Conservation (phyloP, 2,329 filamentous ascomycete genomes). For the Microdochium trichocladiopsis region DNA sequence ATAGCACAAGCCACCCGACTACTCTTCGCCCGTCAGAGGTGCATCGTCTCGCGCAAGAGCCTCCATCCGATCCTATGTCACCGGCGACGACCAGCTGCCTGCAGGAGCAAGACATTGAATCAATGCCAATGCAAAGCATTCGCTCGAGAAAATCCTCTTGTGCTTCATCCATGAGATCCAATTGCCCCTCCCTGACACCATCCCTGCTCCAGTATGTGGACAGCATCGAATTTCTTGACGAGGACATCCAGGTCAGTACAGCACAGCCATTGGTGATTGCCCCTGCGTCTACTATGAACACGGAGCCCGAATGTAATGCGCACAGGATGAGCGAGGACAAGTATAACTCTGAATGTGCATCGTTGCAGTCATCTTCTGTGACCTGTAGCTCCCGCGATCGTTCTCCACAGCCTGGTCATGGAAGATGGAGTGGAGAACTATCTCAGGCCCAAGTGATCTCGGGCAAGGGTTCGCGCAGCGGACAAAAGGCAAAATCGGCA, state of each 20-base stretch:
- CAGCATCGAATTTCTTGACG: constrained; percentile 21
- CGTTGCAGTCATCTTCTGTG: constrained; percentile 14
- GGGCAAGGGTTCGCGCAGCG: no score
- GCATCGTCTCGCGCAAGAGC: no score
- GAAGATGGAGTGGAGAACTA: no score
- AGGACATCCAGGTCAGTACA: constrained; percentile 17
- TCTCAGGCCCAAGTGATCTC: no score
- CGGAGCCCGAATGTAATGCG: constrained; percentile 8
- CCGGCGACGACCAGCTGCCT: neutral
- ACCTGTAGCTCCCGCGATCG: no score
- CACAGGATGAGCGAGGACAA: neutral
- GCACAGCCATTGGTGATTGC: constrained; percentile 13
- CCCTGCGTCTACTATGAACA: constrained; percentile 3
- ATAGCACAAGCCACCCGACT: no score
- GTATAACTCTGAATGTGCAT: constrained; percentile 18
- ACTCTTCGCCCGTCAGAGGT: no score
- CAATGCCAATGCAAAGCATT: constrained; percentile 14
- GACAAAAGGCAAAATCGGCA: no score
- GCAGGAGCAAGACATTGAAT: constrained; percentile 5
- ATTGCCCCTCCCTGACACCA: constrained; percentile 22
- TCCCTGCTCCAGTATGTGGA: constrained; percentile 21
- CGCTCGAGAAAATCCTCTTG: constrained; percentile 14
- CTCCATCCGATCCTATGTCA: neutral
- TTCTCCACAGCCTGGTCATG: no score
- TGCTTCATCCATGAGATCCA: constrained; percentile 16